phyloP scores from a whole-genome alignment of 768 basidiomycete species.

The Termitomyces sp. region DNA sequence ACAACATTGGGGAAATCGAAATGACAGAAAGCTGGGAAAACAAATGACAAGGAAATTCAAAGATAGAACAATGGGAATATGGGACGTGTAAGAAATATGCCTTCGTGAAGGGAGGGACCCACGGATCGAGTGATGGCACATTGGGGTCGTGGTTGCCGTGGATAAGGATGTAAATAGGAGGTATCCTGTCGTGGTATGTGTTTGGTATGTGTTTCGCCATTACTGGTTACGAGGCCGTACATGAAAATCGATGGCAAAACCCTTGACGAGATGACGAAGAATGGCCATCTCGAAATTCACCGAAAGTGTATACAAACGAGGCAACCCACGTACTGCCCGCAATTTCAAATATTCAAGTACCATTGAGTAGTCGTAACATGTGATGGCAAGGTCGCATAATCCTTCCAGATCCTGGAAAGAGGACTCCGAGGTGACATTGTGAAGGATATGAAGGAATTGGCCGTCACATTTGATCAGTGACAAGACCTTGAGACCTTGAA shows the following conservation, averaged over 20 bases:
- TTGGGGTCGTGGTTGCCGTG: not conserved
- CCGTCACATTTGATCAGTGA: slow-evolving; percentile 10
- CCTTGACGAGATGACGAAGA: slow-evolving; percentile 9
- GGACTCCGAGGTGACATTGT: slow-evolving; percentile 3
- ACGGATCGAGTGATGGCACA: not conserved
- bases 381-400: slow-evolving; percentile 12
- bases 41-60: not conserved
- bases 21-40: not conserved
- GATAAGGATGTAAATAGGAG: not conserved
- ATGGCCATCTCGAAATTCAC: slow-evolving; percentile 12
- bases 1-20: not conserved
- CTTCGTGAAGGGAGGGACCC: not conserved
- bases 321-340: slow-evolving; percentile 9
- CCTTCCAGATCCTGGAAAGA: not conserved
- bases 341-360: slow-evolving; percentile 11
- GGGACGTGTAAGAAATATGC: not conserved
- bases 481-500: slow-evolving; percentile 9
- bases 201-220: not conserved
- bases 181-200: not conserved
- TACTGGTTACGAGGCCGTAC: slow-evolving; percentile 1
- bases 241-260: slow-evolving; percentile 2
- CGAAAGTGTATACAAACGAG: slow-evolving; percentile 7
- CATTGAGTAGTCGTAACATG: slow-evolving; percentile 8
- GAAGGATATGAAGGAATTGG: slow-evolving; percentile 10
- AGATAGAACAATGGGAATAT: not conserved